Percentiles rank a stretch among this genome's conserved stretches.
Evolutionary conservation across 129 eudicot species (phyloP).

Genomic region (Artemisia argyi): DNA sequence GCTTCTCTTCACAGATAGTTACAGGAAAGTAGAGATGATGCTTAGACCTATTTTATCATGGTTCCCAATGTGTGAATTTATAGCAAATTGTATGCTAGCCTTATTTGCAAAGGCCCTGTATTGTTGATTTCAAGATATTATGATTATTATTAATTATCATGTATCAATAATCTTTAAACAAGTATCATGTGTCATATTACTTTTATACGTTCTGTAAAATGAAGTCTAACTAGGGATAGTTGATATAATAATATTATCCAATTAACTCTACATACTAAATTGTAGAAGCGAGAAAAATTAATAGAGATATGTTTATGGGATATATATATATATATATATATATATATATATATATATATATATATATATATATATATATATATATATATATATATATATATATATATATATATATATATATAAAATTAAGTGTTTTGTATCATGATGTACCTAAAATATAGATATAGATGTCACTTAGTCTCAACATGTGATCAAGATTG

Average conservation of each 20-base stretch:
- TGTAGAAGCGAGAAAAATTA: too few species aligned
- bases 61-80: neutral
- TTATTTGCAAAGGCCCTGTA: neutral
- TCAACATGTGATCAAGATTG: neutral
- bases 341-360: too few species aligned
- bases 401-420: too few species aligned
- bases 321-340: too few species aligned
- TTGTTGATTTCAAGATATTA: neutral
- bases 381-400: too few species aligned
- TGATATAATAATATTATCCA: neutral
- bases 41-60: neutral
- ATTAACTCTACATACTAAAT: neutral
- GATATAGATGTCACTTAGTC: too few species aligned
- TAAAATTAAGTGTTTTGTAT: neutral
- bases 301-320: neutral
- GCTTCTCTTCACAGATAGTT: slow-evolving; percentile 29
- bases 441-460: neutral
- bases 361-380: too few species aligned
- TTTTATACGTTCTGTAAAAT: neutral
- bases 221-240: neutral
- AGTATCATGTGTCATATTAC: neutral
- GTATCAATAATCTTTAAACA: neutral
- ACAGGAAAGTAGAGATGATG: neutral
- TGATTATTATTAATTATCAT: neutral
- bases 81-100: neutral